A percentile compares a stretch with the other conserved stretches of the same genome.
Evolutionary conservation across 2,329 filamentous ascomycete genomes (phyloP).

Genomic region (Apiospora rasikravindrae): DNA sequence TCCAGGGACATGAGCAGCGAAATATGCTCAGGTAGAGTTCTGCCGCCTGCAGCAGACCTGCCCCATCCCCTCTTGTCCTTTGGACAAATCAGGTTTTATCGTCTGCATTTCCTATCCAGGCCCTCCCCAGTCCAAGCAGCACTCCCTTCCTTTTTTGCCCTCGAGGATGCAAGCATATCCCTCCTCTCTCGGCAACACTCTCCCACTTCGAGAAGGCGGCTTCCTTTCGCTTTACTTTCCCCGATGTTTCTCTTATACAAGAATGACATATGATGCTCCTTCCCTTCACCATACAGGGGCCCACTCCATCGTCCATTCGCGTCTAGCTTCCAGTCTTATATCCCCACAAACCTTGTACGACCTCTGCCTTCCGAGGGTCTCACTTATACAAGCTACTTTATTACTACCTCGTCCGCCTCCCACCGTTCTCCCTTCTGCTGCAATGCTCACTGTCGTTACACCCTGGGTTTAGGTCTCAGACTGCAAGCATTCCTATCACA

Average conservation of each 20-base stretch:
- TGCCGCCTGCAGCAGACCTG: conserved; percentile 11
- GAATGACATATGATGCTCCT: conserved; percentile 21
- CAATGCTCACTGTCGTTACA: conserved; percentile 20
- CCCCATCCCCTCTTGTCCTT: not conserved
- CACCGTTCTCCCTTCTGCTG: conserved; percentile 18
- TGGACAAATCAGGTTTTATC: conserved; percentile 18
- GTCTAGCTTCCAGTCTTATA: conserved; percentile 24
- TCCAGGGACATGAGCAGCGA: not conserved
- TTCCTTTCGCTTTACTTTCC: conserved; percentile 18
- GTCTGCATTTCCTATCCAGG: conserved; percentile 9
- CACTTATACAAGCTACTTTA: conserved; percentile 29
- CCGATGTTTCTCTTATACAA: conserved; percentile 19
- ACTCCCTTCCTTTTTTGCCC: conserved; percentile 9
- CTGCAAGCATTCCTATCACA: conserved; percentile 7
- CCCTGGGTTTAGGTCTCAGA: conserved; percentile 25
- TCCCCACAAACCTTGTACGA: conserved; percentile 33
- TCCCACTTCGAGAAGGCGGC: conserved; percentile 14
- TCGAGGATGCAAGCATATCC: conserved; percentile 18
- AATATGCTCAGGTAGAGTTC: not conserved
- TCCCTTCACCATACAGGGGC: conserved; percentile 4
- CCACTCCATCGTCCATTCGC: conserved; percentile 26
- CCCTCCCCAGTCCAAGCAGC: conserved; percentile 5
- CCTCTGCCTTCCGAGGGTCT: conserved; percentile 25
- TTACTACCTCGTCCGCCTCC: conserved; percentile 21
- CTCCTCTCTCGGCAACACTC: conserved; percentile 18